Evolutionary conservation across 2,329 filamentous ascomycete genomes (phyloP).

Genomic region (Aspergillus chevalieri): DNA sequence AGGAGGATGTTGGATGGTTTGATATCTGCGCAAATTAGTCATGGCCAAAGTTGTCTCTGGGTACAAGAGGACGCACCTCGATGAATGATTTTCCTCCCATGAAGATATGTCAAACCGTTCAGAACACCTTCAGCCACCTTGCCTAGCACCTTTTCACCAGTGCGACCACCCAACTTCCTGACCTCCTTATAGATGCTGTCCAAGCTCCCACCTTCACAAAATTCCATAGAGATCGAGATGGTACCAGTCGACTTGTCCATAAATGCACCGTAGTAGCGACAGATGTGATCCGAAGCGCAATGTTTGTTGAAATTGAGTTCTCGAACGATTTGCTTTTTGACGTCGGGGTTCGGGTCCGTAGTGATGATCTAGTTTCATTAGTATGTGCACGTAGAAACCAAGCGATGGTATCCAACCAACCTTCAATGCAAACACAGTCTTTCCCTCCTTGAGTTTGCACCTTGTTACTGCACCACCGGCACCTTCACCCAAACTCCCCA

Average conservation of each 20-base stretch:
- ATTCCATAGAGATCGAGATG: constrained; percentile 98
- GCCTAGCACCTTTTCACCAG: constrained; percentile 92
- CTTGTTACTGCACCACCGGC: constrained; percentile 92
- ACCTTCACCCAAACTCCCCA: constrained; percentile 87
- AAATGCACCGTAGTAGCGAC: constrained; percentile 94
- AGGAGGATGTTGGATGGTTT: constrained; percentile 96
- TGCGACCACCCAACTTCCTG: constrained; percentile 87
- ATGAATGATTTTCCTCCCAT: constrained; percentile 95
- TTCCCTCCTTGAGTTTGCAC: constrained; percentile 81
- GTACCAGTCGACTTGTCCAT: constrained; percentile 93
- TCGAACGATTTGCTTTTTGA: constrained; percentile 96
- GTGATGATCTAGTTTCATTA: constrained; percentile 71
- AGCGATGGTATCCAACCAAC: constrained; percentile 39
- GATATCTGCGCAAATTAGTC: constrained; percentile 58
- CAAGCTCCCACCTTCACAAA: constrained; percentile 91
- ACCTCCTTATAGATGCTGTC: constrained; percentile 98
- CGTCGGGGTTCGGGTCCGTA: constrained; percentile 92
- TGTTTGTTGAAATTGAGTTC: constrained; percentile 98
- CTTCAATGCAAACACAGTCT: constrained; percentile 94
- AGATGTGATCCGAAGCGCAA: constrained; percentile 92
- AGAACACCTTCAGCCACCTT: constrained; percentile 95
- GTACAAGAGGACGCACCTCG: constrained; percentile 46
- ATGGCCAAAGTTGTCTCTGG: not conserved
- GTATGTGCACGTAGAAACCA: constrained; percentile 2
- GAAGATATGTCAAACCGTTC: constrained; percentile 87